Conservation (phyloP, 202 grass and related monocot species). For the Schoenoplectus triqueter region DNA sequence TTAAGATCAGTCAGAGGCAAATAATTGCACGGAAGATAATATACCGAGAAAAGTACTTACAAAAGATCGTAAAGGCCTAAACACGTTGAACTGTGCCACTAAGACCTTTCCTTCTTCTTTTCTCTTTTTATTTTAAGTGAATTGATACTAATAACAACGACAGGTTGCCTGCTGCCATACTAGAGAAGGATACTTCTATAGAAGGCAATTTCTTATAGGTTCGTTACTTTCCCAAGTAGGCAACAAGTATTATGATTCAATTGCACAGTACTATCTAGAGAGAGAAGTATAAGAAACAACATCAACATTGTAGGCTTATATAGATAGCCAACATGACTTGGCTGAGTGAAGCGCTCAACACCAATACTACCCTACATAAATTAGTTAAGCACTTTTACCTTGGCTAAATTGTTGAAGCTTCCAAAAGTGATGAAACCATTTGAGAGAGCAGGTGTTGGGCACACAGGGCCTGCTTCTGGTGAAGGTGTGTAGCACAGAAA, state of each 20-base stretch:
- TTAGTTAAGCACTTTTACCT: slow-evolving; percentile 55
- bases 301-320: slow-evolving; percentile 21
- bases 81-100: not conserved
- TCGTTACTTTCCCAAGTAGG: not conserved
- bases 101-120: not conserved
- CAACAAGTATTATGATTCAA: not conserved
- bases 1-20: slow-evolving; percentile 18
- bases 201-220: not conserved
- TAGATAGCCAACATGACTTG: not conserved
- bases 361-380: slow-evolving; percentile 11
- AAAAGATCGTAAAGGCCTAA: not conserved
- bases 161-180: not conserved
- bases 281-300: not conserved
- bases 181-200: not conserved
- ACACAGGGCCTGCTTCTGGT: slow-evolving; percentile 91
- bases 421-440: slow-evolving; percentile 97
- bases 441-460: slow-evolving; percentile 75
- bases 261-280: slow-evolving; percentile 4
- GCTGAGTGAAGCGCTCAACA: slow-evolving; percentile 18
- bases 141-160: not conserved
- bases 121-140: not conserved
- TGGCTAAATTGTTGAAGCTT: slow-evolving; percentile 99
- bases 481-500: slow-evolving; percentile 98
- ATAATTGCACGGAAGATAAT: not conserved
- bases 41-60: not conserved